These are phyloP conservation scores for Phytophthora citricola DNA, from an alignment of 352 stramenopile species.

Conservation along the genomic window DNA sequence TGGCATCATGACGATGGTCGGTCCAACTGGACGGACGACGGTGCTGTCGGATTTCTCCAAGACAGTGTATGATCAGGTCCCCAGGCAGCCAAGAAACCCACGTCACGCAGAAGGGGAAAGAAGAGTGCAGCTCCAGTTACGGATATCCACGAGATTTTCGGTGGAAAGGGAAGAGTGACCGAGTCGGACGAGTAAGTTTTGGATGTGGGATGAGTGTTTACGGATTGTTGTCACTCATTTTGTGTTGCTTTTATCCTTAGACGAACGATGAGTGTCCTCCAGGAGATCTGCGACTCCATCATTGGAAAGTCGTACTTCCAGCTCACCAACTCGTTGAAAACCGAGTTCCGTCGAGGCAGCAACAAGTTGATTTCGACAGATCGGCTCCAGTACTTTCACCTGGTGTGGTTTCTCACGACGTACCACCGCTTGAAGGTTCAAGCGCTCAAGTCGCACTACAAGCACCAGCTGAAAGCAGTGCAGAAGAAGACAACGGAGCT, in stretches of 20 bases:
- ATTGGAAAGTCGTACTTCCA: constrained; percentile 85
- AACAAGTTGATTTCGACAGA: constrained; percentile 84
- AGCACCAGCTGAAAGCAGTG: constrained; percentile 54
- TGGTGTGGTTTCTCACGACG: constrained; percentile 85
- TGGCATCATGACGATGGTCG: constrained; percentile 83
- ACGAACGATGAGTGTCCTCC: constrained; percentile 68
- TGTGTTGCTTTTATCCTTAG: constrained; percentile 33
- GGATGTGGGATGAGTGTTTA: not conserved
- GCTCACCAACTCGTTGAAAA: constrained; percentile 87
- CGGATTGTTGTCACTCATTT: not conserved
- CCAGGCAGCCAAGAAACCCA: constrained; percentile 72
- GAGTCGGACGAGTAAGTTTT: constrained; percentile 63
- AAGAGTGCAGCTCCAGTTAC: constrained; percentile 53
- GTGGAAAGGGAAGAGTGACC: constrained; percentile 63
- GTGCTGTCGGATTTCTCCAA: constrained; percentile 84
- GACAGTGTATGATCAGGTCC: constrained; percentile 69
- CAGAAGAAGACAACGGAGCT: constrained; percentile 62
- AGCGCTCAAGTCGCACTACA: constrained; percentile 72
- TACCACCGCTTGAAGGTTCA: constrained; percentile 87
- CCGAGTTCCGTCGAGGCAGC: constrained; percentile 86
- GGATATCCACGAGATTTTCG: constrained; percentile 84
- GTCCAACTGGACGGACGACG: constrained; percentile 65
- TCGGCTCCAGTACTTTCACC: constrained; percentile 89
- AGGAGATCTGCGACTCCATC: constrained; percentile 77
- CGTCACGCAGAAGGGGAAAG: constrained; percentile 49